Percentiles rank a stretch among this genome's conserved stretches.
Conservation (phyloP, 805 yeast genomes). For the Myxozyma melibiosi region DNA sequence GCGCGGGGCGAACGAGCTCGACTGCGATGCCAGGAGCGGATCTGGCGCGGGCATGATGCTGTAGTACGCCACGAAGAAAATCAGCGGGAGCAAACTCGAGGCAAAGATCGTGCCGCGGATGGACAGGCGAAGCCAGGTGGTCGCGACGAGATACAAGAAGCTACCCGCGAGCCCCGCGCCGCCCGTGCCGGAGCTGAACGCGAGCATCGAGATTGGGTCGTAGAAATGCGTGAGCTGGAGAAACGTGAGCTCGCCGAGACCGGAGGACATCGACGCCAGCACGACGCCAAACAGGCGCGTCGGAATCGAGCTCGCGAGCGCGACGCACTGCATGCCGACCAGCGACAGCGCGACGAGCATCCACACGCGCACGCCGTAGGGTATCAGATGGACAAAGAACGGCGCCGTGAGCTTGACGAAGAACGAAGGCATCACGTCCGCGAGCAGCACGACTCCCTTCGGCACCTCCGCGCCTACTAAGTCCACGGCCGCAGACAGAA, state of each 20-base stretch:
- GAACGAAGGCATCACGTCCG: constrained; percentile 86
- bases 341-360: constrained; percentile 60
- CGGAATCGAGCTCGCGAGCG: constrained; percentile 46
- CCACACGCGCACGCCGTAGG: constrained; percentile 59
- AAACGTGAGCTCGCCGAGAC: constrained; percentile 88
- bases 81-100: constrained; percentile 51
- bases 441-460: constrained; percentile 79
- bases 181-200: constrained; percentile 95
- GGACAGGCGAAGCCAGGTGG: constrained; percentile 64
- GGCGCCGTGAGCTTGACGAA: constrained; percentile 73
- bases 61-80: constrained; percentile 38
- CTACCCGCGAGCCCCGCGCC: constrained; percentile 91
- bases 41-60: constrained; percentile 40
- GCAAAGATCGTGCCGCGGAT: constrained; percentile 58
- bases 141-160: constrained; percentile 66
- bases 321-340: constrained; percentile 73
- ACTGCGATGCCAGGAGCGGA: constrained; percentile 24
- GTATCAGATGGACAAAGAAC: constrained; percentile 67
- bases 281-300: constrained; percentile 66
- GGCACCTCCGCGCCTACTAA: constrained; percentile 82
- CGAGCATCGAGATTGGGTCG: constrained; percentile 61
- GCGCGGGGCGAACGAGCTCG: constrained; percentile 14
- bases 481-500: constrained; percentile 89
- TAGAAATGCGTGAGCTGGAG: constrained; percentile 82
- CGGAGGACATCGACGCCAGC: constrained; percentile 81